Evolutionary conservation across 1,284 basidiomycete species (phyloP).

Genomic region (Gomphus bonarii): DNA sequence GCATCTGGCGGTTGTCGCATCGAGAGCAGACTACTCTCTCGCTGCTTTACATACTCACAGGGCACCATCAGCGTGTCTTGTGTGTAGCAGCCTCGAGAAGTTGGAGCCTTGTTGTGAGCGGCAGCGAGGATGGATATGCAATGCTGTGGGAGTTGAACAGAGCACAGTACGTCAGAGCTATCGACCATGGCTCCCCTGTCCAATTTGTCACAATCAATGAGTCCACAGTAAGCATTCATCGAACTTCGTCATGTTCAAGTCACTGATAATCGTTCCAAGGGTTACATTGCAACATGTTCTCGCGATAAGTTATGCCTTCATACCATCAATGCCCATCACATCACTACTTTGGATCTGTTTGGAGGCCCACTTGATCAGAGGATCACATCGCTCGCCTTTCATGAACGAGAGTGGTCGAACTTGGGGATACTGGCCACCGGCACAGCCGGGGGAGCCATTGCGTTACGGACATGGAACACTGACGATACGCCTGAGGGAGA

Average conservation of each 20-base stretch:
- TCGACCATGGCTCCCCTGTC: conserved; percentile 60
- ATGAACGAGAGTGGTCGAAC: conserved; percentile 69
- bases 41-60: conserved; percentile 67
- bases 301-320: conserved; percentile 58
- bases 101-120: conserved; percentile 82
- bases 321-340: conserved; percentile 71
- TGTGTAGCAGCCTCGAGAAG: conserved; percentile 68
- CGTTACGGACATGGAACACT: conserved; percentile 64
- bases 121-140: conserved; percentile 76
- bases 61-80: conserved; percentile 59
- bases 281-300: conserved; percentile 77
- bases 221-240: conserved; percentile 63
- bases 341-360: conserved; percentile 52
- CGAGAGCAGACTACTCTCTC: conserved; percentile 22
- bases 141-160: conserved; percentile 89
- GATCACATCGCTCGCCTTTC: conserved; percentile 65
- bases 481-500: conserved; percentile 53
- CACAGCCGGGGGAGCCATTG: conserved; percentile 53
- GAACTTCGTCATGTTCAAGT: too few relatives aligned
- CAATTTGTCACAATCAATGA: conserved; percentile 75
- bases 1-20: conserved; percentile 63
- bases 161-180: conserved; percentile 64
- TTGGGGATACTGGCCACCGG: conserved; percentile 63
- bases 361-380: conserved; percentile 16
- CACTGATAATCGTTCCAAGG: too few relatives aligned